A percentile compares a stretch with the other conserved stretches of the same genome.
phyloP scores from a whole-genome alignment of 345 rosid species.

The Sisymbrium altissimum region DNA sequence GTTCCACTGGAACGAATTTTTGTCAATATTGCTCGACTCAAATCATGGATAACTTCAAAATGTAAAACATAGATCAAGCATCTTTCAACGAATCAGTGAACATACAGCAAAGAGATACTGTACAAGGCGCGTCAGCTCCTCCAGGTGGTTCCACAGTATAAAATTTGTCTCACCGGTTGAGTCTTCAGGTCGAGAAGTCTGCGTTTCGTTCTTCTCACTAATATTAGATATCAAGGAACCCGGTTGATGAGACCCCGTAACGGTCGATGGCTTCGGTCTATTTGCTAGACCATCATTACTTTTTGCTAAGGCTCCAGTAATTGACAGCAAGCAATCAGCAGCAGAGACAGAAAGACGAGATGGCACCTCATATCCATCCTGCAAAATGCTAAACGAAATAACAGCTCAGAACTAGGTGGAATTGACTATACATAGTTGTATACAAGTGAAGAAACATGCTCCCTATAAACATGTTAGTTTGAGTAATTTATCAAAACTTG shows the following conservation, averaged over 20 bases:
- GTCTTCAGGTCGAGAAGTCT: conserved; percentile 31
- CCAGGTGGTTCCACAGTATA: conserved; percentile 64
- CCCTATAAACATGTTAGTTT: background rate
- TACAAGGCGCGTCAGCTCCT: conserved; percentile 49
- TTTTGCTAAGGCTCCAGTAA: conserved; percentile 68
- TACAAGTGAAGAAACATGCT: background rate
- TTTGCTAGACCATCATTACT: conserved; percentile 40
- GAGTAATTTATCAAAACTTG: background rate
- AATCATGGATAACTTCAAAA: conserved; percentile 4
- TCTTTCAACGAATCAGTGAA: conserved; percentile 19
- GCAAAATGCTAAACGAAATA: conserved; percentile 49
- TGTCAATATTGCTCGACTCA: conserved; percentile 19
- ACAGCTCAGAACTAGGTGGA: conserved; percentile 10
- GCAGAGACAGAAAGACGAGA: conserved; percentile 82
- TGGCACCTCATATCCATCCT: conserved; percentile 79
- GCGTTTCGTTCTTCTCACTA: conserved; percentile 41
- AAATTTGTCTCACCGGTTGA: conserved; percentile 32
- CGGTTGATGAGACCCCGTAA: conserved; percentile 34
- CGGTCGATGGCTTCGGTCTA: conserved; percentile 34
- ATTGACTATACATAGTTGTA: background rate
- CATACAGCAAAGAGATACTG: conserved; percentile 70
- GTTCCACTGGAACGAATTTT: conserved; percentile 59
- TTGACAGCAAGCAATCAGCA: conserved; percentile 80
- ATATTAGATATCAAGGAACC: conserved; percentile 27
- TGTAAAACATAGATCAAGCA: background rate